phyloP scores from a whole-genome alignment of 2,329 filamentous ascomycete genomes.

The Sphaerostilbella broomeana region DNA sequence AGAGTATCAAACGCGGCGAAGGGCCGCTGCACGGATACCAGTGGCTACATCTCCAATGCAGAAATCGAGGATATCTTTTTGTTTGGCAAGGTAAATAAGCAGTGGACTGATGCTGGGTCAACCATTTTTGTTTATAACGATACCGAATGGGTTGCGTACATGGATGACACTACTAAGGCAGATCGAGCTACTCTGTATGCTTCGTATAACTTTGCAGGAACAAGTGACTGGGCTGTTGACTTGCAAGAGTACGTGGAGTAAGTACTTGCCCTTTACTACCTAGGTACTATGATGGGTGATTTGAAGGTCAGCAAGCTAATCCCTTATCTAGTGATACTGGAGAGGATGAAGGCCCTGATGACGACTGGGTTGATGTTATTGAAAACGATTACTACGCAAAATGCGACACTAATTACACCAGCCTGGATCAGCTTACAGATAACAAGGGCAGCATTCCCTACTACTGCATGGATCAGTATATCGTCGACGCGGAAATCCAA shows the following conservation, averaged over 20 bases:
- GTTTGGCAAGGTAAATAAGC: conserved; percentile 10
- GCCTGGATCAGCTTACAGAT: conserved; percentile 17
- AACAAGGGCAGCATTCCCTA: conserved; percentile 9
- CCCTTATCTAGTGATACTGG: neutral
- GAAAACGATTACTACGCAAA: conserved; percentile 2
- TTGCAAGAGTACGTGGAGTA: conserved; percentile 14
- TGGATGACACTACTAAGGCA: conserved; percentile 18
- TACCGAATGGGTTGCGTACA: conserved; percentile 20
- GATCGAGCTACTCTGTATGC: conserved; percentile 11
- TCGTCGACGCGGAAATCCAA: conserved; percentile 10
- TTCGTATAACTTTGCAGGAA: conserved; percentile 19
- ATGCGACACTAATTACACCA: conserved; percentile 17
- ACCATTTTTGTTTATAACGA: conserved; percentile 20
- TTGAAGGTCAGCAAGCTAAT: conserved; percentile 23
- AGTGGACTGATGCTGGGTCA: conserved; percentile 5
- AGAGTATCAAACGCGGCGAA: neutral
- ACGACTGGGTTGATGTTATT: neutral
- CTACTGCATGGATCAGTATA: conserved; percentile 14
- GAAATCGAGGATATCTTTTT: conserved; percentile 21
- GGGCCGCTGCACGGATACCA: conserved; percentile 21
- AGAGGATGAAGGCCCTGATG: neutral
- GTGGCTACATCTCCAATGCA: conserved; percentile 22
- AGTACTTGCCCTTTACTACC: neutral
- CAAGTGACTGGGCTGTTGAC: conserved; percentile 20
- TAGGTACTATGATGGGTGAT: conserved; percentile 11